Base-by-base conservation (phyloP, 176 grass and related monocot species). In the Musa troglodytarum region DNA sequence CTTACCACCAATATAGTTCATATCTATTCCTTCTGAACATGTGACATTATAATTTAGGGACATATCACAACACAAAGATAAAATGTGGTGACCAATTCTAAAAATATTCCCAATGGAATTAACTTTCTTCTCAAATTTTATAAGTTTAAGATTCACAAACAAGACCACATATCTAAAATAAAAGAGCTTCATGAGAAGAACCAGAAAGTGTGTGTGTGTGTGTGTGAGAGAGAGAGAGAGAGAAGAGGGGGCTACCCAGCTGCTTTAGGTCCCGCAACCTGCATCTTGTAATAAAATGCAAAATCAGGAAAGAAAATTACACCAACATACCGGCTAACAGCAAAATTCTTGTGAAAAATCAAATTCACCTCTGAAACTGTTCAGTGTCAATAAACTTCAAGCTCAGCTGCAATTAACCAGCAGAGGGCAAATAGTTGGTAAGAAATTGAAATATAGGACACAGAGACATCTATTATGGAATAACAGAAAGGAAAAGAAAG, bases 181-280 rank as follows among this genome's bases (percentile, higher is more conserved):
- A 8, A 70, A 50, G 10, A 70, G 10, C 17, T 50, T 49, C 17
- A 70, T 20, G 9, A 50, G 19, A 50, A 7, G 29, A 43, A 7
- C 8, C 26, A 8, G 28, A 69, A 7, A 19, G 22, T 13, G 25
- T 22, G 22, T 22, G 22, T 22, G 22, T 0, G 22, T 22, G 22
- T 22, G 22, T 22, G 22, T 22, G 22, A 43, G 34, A 43, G 34
- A 43, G 34, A 43, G 34, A 34, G 29, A 43, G 34, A 43, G 4
- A 43, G 34, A 43, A 4, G 3, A 43, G 29, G 68, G 29, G 68
- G 81, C 79, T 53, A 97, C 93, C 94, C 8, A 98, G 88, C 55
- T 98, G 94, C 77, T 98, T 98, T 62, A 98, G 73, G 83, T 98
- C 94, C 71, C 94, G 83, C 62, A 98, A 63, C 78, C 92, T 92